Evolutionary conservation across 2,329 filamentous ascomycete species (phyloP), one percentile per base, ranked within the genome.

Genomic region (Colletotrichum caudatum): DNA sequence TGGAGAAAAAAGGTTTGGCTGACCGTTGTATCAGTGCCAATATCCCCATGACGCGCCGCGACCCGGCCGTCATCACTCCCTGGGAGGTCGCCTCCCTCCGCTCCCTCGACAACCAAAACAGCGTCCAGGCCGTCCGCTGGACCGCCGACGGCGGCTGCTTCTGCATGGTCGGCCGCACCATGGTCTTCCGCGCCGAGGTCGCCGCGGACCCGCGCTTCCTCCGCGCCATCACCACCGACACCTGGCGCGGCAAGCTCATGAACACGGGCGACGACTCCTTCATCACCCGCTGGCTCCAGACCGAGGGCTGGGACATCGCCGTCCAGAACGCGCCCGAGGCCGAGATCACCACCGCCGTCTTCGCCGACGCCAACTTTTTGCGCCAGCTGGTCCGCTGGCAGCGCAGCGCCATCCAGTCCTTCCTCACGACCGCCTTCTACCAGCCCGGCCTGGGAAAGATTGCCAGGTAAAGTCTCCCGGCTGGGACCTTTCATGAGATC

Each of bases 71-170:
- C 1, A 77, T 78, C 29, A 78, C 76, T 1, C 63, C 73, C 0
- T 79, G 76, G 75, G 78, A 80, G 39, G 77, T 77, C 7, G 75
- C 77, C 2, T 76, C 75, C 1, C 72, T 79, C 16, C 74, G 76
- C 1, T 76, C 74, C 14, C 75, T 78, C 0, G 70, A 74, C 9
- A 73, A 72, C 20, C 73, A 75, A 16, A 73, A 73, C 16, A 64
- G 57, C 11, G 66, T 74, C 2, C 75, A 75, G 57, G 69, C 66
- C 3, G 73, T 74, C 0, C 76, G 76, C 44, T 77, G 69, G 44
- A 72, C 57, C 0, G 66, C 73, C 2, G 78, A 80, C 41, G 65
- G 75, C 5, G 76, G 74, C 1, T 76, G 75, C 1, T 78, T 77
- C 51, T 78, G 77, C 51, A 69, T 80, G 2, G 74, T 76, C 0